Percentiles rank a stretch among this genome's conserved stretches.
Conservation (phyloP, 2,329 filamentous ascomycete species). For the Colletotrichum acutatum region DNA sequence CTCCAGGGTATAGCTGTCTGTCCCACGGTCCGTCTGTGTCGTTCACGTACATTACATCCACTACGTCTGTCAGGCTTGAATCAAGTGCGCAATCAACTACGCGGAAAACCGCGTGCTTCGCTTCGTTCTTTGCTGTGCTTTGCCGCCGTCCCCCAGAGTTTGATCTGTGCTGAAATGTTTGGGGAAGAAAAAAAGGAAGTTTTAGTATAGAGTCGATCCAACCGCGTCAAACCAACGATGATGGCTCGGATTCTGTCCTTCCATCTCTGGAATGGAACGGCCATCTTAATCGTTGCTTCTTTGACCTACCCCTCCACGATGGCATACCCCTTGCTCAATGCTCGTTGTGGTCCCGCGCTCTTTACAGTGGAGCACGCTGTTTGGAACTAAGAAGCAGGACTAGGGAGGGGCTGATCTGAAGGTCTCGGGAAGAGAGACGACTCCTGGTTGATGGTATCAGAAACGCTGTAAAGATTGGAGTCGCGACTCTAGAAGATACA, state of each 20-base stretch:
- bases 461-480: not conserved
- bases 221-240: not conserved
- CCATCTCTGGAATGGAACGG: constrained; percentile 18
- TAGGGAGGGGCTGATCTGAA: not conserved
- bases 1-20: not conserved
- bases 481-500: constrained; percentile 10
- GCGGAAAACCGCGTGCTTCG: not conserved
- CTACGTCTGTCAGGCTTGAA: not conserved
- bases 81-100: not conserved
- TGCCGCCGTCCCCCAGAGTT: not conserved
- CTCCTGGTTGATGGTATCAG: not conserved
- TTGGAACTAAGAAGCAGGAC: constrained; percentile 10
- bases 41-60: not conserved
- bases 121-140: not conserved
- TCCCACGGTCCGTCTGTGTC: not conserved
- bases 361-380: constrained; percentile 13
- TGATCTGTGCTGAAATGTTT: not conserved
- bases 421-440: constrained; percentile 12
- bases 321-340: not conserved
- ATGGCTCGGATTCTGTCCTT: not conserved
- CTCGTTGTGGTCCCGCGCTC: not conserved
- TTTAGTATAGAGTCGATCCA: not conserved
- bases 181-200: not conserved
- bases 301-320: not conserved
- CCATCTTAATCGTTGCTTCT: constrained; percentile 30